A percentile compares a stretch with the other conserved stretches of the same genome.
Conservation (phyloP, 2,329 filamentous ascomycete species). For the Thielaviopsis punctulata region DNA sequence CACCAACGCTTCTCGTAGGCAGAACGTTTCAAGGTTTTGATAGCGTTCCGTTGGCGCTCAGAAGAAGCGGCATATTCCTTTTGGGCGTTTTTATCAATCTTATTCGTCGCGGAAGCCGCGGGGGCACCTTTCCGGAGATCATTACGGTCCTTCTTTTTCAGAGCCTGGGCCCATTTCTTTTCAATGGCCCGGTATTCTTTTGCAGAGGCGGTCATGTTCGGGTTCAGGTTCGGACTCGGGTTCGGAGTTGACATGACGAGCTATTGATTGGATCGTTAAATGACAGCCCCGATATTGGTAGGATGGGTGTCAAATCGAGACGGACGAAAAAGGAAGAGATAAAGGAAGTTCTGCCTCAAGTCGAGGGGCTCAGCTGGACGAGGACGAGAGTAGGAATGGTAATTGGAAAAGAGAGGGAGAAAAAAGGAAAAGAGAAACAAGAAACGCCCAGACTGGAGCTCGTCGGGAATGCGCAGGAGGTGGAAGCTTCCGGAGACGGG, state of each 20-base stretch:
- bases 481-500: slow-evolving; percentile 12
- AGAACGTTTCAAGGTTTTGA: slow-evolving; percentile 5
- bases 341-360: no score
- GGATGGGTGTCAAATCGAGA: background rate
- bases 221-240: background rate
- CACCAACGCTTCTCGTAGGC: slow-evolving; percentile 34
- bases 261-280: background rate
- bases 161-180: slow-evolving; percentile 35
- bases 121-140: slow-evolving; percentile 18
- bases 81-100: no score
- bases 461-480: slow-evolving; percentile 7
- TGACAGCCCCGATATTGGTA: no score
- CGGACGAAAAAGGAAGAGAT: background rate
- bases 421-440: background rate
- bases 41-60: slow-evolving; percentile 1
- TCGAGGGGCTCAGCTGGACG: background rate
- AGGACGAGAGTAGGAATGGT: background rate
- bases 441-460: background rate
- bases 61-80: no score
- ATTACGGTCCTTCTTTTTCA: slow-evolving; percentile 29
- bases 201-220: no score
- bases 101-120: background rate
- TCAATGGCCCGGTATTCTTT: slow-evolving; percentile 36
- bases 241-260: background rate
- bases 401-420: background rate